phyloP scores from a whole-genome alignment of 352 stramenopile genomes.

The Halophytophthora batemanensis region DNA sequence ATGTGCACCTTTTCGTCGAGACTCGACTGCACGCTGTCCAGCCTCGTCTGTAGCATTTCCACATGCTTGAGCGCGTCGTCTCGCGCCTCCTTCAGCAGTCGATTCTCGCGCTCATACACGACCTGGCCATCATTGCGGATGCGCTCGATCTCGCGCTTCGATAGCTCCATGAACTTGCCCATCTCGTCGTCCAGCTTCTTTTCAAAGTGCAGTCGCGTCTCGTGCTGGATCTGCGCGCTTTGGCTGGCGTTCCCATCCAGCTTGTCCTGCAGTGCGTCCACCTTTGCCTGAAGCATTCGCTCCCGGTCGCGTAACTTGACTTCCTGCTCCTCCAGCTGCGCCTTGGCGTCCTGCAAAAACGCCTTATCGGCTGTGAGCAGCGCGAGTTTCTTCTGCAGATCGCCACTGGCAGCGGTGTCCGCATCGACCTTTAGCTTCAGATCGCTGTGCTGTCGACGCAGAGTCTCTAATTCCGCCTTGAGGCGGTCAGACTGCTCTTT shows the following conservation, averaged over 20 bases:
- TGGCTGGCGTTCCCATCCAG: conserved; percentile 36
- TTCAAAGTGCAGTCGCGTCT: conserved; percentile 62
- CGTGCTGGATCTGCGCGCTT: conserved; percentile 45
- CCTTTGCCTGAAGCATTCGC: conserved; percentile 33
- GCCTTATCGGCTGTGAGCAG: conserved; percentile 60
- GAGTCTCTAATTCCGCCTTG: conserved; percentile 22
- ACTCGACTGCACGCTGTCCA: conserved; percentile 39
- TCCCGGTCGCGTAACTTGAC: conserved; percentile 31
- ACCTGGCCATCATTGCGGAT: conserved; percentile 59
- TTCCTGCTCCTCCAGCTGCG: conserved; percentile 52
- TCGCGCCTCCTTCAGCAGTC: conserved; percentile 57
- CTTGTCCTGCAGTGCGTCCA: conserved; percentile 38
- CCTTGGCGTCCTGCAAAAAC: conserved; percentile 55
- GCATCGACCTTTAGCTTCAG: conserved; percentile 20
- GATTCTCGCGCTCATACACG: conserved; percentile 75
- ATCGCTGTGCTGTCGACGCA: conserved; percentile 21
- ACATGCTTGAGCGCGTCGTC: conserved; percentile 61
- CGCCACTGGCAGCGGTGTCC: conserved; percentile 12
- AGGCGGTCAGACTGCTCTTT: conserved; percentile 38
- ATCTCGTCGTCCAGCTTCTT: conserved; percentile 64
- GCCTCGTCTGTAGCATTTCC: conserved; percentile 46
- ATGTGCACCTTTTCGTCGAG: conserved; percentile 50
- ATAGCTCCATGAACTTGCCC: conserved; percentile 66
- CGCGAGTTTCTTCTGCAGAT: conserved; percentile 37
- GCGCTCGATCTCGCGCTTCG: conserved; percentile 64